Evolutionary conservation across 495 filamentous ascomycete genomes (phyloP).

Genomic region (Lindgomyces ingoldianus): DNA sequence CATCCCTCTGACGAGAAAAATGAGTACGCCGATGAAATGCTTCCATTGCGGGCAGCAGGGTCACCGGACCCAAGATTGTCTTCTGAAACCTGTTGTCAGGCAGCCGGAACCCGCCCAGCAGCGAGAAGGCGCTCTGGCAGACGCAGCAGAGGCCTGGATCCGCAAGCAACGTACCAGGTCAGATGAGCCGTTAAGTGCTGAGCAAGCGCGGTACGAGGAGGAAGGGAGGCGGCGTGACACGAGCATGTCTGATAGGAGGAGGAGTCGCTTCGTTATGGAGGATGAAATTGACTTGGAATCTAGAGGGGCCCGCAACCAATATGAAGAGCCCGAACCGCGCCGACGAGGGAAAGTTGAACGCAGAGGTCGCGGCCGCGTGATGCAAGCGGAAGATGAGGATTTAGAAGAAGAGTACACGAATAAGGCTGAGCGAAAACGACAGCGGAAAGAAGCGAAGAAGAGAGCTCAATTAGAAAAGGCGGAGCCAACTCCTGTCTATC

Average conservation of each 20-base stretch:
- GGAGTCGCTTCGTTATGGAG: constrained; percentile 18
- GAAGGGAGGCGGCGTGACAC: background rate
- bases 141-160: constrained; percentile 19
- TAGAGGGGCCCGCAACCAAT: constrained; percentile 8
- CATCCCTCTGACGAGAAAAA: constrained; percentile 10
- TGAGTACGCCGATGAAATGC: constrained; percentile 14
- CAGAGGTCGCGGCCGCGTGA: constrained; percentile 7
- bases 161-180: constrained; percentile 3
- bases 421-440: constrained; percentile 47
- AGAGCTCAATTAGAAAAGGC: constrained; percentile 39
- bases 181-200: background rate
- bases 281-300: background rate
- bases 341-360: background rate
- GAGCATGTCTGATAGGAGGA: constrained; percentile 11
- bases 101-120: background rate
- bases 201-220: background rate
- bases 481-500: constrained; percentile 63
- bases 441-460: constrained; percentile 52
- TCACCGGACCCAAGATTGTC: constrained; percentile 20
- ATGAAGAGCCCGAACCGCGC: constrained; percentile 17
- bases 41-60: constrained; percentile 8
- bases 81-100: constrained; percentile 4
- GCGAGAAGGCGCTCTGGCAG: background rate
- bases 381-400: constrained; percentile 27
- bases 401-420: constrained; percentile 12